phyloP scores from a whole-genome alignment of 495 filamentous ascomycete species.

The Bryoglossum gracile region DNA sequence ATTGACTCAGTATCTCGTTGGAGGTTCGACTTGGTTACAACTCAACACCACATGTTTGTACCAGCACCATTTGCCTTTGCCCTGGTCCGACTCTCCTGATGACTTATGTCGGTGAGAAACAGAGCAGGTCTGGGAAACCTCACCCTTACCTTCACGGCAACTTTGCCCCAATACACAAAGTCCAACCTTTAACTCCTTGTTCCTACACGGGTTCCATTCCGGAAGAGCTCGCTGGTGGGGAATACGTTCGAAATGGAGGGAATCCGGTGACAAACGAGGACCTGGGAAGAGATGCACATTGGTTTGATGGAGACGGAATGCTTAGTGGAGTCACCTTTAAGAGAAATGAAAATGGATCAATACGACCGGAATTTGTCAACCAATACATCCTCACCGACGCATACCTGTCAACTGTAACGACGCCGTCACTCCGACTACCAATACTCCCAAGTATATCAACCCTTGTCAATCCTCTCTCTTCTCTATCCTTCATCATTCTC shows the following conservation, averaged over 20 bases:
- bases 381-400: conserved; percentile 59
- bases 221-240: conserved; percentile 49
- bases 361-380: conserved; percentile 54
- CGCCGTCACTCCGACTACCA: conserved; percentile 36
- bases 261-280: conserved; percentile 58
- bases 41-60: conserved; percentile 1
- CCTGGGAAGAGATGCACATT: conserved; percentile 49
- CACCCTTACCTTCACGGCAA: conserved; percentile 50
- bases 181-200: conserved; percentile 42
- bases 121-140: conserved; percentile 17
- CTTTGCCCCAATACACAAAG: conserved; percentile 52
- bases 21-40: not conserved
- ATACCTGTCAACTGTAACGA: conserved; percentile 42
- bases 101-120: conserved; percentile 19
- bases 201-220: conserved; percentile 47
- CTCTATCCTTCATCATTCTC: conserved; percentile 37
- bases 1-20: not conserved
- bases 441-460: conserved; percentile 56
- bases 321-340: conserved; percentile 54
- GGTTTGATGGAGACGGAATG: conserved; percentile 71
- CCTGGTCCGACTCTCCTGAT: conserved; percentile 12
- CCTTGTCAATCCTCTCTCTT: conserved; percentile 38
- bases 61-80: not conserved
- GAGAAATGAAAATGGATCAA: conserved; percentile 25
- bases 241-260: conserved; percentile 63